These are phyloP conservation scores for Geoglossum glabrum DNA, from an alignment of 495 filamentous ascomycete species.

Conservation along the genomic window DNA sequence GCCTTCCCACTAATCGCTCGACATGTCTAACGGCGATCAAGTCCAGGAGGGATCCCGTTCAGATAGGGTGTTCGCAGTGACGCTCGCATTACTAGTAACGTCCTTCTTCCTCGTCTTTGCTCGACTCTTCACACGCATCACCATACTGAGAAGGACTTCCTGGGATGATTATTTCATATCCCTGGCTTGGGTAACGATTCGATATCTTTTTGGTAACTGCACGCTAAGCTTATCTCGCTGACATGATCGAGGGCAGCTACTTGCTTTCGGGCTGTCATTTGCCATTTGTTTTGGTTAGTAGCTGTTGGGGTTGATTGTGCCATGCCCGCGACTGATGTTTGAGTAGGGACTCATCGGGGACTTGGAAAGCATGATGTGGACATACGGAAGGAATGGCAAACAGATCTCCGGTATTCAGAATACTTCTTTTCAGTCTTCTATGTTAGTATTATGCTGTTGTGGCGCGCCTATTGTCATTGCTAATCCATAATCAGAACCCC, in stretches of 20 bases:
- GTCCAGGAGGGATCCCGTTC: neutral
- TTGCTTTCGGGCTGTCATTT: constrained; percentile 59
- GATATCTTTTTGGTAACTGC: neutral
- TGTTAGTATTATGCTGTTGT: constrained; percentile 26
- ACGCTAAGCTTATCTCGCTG: constrained; percentile 2
- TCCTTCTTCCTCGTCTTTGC: constrained; percentile 52
- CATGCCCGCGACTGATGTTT: neutral
- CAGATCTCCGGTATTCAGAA: constrained; percentile 40
- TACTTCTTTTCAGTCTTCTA: constrained; percentile 76
- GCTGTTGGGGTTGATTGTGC: constrained; percentile 3
- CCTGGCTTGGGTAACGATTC: constrained; percentile 47
- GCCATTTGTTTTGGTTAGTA: constrained; percentile 52
- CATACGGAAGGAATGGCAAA: constrained; percentile 27
- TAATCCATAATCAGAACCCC: constrained; percentile 42
- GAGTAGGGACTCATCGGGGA: constrained; percentile 19
- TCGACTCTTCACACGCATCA: constrained; percentile 49
- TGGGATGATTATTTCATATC: constrained; percentile 74
- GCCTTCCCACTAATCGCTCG: too few relatives aligned
- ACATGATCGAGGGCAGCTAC: constrained; percentile 20
- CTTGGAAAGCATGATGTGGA: constrained; percentile 56
- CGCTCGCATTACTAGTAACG: constrained; percentile 42
- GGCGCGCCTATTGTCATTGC: neutral
- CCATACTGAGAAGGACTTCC: constrained; percentile 46
- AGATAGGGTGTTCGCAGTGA: constrained; percentile 49
- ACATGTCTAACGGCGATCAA: neutral